Evolutionary conservation across 2,329 filamentous ascomycete species (phyloP).

Genomic region (Diplodia sapinea): DNA sequence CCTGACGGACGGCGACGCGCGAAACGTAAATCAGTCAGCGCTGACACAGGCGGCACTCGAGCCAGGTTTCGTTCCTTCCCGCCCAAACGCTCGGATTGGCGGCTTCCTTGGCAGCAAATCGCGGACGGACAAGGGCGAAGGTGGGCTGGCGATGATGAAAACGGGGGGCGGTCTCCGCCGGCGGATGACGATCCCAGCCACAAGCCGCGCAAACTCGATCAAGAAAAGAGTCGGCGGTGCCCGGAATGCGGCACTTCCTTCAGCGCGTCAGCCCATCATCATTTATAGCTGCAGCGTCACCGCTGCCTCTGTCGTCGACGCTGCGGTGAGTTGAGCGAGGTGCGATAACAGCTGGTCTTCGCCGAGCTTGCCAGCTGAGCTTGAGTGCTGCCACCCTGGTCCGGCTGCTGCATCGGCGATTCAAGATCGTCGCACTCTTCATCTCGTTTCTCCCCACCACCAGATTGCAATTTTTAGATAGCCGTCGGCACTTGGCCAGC

Average conservation of each 20-base stretch:
- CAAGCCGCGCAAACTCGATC: conserved; percentile 6
- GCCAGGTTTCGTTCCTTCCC: background rate
- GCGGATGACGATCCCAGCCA: conserved; percentile 22
- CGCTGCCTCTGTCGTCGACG: background rate
- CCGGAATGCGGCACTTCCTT: background rate
- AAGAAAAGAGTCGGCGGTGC: background rate
- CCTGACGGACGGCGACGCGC: background rate
- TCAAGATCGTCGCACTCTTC: conserved; percentile 23
- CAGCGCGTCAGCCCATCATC: background rate
- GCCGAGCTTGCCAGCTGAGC: background rate
- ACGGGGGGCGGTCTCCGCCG: conserved; percentile 15
- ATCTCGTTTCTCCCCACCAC: conserved; percentile 21
- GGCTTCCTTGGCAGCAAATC: conserved; percentile 3
- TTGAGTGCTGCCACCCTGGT: background rate
- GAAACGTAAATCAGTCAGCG: background rate
- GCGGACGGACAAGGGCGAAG: background rate
- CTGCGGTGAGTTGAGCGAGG: too few relatives aligned
- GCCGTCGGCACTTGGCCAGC: background rate
- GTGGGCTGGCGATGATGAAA: conserved; percentile 17
- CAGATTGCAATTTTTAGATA: conserved; percentile 12
- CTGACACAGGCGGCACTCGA: background rate
- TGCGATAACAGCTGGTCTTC: too few relatives aligned
- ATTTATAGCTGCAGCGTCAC: conserved; percentile 1
- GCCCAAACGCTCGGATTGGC: background rate
- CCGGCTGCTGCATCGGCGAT: conserved; percentile 21